Conservation (phyloP, 148 eudicot species). For the Vaccinium darrowii region DNA sequence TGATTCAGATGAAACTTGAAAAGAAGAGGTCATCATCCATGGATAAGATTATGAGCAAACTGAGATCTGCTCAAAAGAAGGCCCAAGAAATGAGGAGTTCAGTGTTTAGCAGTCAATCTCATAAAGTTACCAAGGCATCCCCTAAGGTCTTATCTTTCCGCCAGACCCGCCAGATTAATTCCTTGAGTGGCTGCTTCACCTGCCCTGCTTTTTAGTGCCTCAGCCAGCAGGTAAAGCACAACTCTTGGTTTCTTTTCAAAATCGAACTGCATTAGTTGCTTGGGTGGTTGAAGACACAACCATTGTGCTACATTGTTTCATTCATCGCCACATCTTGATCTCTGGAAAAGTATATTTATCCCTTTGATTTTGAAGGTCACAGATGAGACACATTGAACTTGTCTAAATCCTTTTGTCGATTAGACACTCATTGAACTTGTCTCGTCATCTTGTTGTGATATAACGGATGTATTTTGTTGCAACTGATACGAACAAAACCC, state of each 20-base stretch:
- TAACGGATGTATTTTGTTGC: not conserved
- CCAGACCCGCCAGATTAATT: conserved; percentile 59
- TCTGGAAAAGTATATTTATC: not conserved
- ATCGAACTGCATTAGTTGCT: not conserved
- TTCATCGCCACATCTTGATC: not conserved
- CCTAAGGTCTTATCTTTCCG: conserved; percentile 43
- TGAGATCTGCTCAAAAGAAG: conserved; percentile 86
- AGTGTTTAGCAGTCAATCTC: conserved; percentile 37
- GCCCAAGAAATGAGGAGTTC: conserved; percentile 86
- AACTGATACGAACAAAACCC: not conserved
- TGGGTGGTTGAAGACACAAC: not conserved
- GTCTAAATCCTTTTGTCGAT: not conserved
- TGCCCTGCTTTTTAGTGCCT: conserved; percentile 72
- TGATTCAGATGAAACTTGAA: conserved; percentile 84
- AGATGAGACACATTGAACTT: not conserved
- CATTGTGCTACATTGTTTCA: not conserved
- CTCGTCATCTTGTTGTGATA: not conserved
- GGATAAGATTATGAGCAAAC: conserved; percentile 86
- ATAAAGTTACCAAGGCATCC: conserved; percentile 46
- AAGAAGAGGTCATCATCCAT: conserved; percentile 96
- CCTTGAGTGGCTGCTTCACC: conserved; percentile 86
- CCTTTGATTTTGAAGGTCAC: not conserved
- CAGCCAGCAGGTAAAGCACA: conserved; percentile 17
- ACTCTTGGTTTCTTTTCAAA: not conserved
- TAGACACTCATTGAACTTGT: not conserved